phyloP scores from a whole-genome alignment of 352 stramenopile species.

The Globisporangium alternatum region DNA sequence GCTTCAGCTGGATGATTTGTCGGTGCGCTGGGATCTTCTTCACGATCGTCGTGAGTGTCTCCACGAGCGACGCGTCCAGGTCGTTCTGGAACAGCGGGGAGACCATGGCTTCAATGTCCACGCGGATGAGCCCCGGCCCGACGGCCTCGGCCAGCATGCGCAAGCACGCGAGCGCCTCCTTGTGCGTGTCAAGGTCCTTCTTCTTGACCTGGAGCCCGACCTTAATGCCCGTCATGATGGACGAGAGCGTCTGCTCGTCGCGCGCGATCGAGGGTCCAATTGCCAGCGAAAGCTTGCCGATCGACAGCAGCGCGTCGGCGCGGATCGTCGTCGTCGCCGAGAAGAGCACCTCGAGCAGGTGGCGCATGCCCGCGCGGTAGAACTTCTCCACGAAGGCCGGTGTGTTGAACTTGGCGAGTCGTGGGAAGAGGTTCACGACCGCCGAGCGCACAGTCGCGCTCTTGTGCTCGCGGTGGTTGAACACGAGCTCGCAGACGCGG shows the following conservation, averaged over 20 bases:
- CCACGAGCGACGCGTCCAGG: slow-evolving; percentile 73
- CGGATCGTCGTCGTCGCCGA: slow-evolving; percentile 75
- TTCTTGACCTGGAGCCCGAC: slow-evolving; percentile 79
- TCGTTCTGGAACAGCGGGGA: slow-evolving; percentile 81
- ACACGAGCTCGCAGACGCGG: slow-evolving; percentile 71
- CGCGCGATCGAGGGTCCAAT: slow-evolving; percentile 74
- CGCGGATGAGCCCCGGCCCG: slow-evolving; percentile 62
- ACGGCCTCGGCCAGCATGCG: slow-evolving; percentile 81
- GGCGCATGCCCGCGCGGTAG: slow-evolving; percentile 80
- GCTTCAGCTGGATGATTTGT: slow-evolving; percentile 73
- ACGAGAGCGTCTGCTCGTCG: slow-evolving; percentile 74
- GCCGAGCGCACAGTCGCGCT: slow-evolving; percentile 69
- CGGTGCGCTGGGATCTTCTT: slow-evolving; percentile 82
- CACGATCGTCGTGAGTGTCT: slow-evolving; percentile 81
- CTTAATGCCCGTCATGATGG: slow-evolving; percentile 87
- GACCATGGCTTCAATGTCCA: slow-evolving; percentile 83
- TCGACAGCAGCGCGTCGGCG: slow-evolving; percentile 76
- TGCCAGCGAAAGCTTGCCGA: slow-evolving; percentile 79
- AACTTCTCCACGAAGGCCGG: slow-evolving; percentile 83
- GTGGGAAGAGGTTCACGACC: slow-evolving; percentile 84
- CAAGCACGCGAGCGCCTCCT: slow-evolving; percentile 78
- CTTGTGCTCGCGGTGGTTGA: slow-evolving; percentile 78
- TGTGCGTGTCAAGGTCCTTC: slow-evolving; percentile 82
- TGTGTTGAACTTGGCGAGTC: slow-evolving; percentile 87
- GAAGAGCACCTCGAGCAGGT: slow-evolving; percentile 81